A percentile compares a stretch with the other conserved stretches of the same genome.
phyloP scores from a whole-genome alignment of 768 basidiomycete genomes.

The Kwoniella europaea region DNA sequence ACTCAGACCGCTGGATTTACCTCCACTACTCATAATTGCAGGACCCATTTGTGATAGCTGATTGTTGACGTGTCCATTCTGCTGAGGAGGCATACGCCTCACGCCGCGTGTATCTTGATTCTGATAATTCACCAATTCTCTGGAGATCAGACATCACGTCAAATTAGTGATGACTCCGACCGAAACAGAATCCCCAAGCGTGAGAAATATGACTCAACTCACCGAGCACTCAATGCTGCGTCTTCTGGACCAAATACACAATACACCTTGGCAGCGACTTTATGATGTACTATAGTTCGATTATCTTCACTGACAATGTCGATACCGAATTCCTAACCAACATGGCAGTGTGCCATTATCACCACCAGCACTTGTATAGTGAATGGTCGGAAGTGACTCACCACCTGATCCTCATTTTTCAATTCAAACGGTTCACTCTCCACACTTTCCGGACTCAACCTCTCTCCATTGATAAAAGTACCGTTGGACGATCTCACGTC shows the following conservation, averaged over 20 bases:
- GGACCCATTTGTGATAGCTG: constrained; percentile 25
- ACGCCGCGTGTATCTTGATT: constrained; percentile 41
- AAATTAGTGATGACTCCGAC: not conserved
- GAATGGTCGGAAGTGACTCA: constrained; percentile 60
- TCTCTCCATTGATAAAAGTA: constrained; percentile 95
- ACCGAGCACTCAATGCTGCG: constrained; percentile 59
- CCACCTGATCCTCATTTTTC: constrained; percentile 93
- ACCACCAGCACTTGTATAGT: not conserved
- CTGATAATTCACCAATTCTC: constrained; percentile 50
- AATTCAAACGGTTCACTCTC: constrained; percentile 93
- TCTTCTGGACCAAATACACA: constrained; percentile 89
- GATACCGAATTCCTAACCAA: constrained; percentile 89
- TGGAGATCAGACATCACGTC: constrained; percentile 5
- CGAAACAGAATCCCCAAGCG: not conserved
- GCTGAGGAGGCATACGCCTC: constrained; percentile 16
- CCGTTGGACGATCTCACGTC: constrained; percentile 98
- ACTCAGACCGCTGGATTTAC: constrained; percentile 72
- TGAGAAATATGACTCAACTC: constrained; percentile 6
- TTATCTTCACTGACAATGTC: constrained; percentile 99
- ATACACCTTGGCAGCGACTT: constrained; percentile 91
- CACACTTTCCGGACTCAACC: constrained; percentile 83
- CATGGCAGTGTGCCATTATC: not conserved
- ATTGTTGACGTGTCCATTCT: constrained; percentile 23
- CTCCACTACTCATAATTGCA: constrained; percentile 61
- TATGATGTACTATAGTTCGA: constrained; percentile 96